Evolutionary conservation across 148 eudicot genomes (phyloP).

Genomic region (Nyssa sinensis): DNA sequence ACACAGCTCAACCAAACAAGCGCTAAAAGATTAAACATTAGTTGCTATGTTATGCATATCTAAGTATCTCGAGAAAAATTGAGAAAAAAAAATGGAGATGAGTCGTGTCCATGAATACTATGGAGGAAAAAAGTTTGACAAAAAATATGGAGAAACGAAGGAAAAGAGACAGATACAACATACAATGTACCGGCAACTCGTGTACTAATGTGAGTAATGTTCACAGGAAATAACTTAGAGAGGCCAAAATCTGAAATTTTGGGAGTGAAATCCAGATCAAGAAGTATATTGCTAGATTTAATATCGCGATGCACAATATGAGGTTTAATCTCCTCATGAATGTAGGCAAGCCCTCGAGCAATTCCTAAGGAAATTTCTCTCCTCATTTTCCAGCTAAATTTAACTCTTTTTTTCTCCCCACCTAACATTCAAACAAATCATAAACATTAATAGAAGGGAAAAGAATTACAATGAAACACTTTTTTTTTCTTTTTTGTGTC

Average conservation of each 20-base stretch:
- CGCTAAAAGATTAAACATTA: too few relatives aligned
- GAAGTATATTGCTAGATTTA: conserved; percentile 22
- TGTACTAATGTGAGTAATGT: conserved; percentile 17
- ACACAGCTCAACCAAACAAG: too few relatives aligned
- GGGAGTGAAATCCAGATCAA: conserved; percentile 13
- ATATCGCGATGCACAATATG: conserved; percentile 17
- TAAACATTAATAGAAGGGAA: too few relatives aligned
- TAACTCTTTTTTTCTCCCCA: background rate
- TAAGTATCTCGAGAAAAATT: too few relatives aligned
- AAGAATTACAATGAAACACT: too few relatives aligned
- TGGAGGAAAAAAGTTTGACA: too few relatives aligned
- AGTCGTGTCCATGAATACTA: too few relatives aligned
- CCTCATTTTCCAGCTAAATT: conserved; percentile 6
- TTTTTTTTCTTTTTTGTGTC: background rate
- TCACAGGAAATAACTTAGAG: conserved; percentile 13
- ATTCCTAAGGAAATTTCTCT: conserved; percentile 4
- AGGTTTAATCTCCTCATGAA: conserved; percentile 12
- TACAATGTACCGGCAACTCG: conserved; percentile 24
- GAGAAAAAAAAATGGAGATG: too few relatives aligned
- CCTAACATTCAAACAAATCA: background rate
- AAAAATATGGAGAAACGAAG: too few relatives aligned
- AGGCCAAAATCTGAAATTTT: conserved; percentile 21
- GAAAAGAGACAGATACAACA: too few relatives aligned
- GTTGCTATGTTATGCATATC: too few relatives aligned
- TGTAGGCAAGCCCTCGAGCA: conserved; percentile 15